Percentiles rank a stretch among this genome's conserved stretches.
Evolutionary conservation across 1,139 yeast species (phyloP).

Genomic region (Blastobotrys capitulatus): DNA sequence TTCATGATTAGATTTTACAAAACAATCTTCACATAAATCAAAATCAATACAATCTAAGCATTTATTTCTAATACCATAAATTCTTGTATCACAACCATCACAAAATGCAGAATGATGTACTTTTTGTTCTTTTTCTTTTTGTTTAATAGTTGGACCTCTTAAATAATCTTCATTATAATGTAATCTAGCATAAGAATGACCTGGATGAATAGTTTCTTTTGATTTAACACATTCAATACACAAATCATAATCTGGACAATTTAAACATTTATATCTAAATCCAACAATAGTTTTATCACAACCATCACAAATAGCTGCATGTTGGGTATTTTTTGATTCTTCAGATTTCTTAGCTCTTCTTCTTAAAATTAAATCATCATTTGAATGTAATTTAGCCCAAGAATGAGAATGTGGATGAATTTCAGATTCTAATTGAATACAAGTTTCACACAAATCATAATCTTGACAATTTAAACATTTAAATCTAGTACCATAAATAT

Average conservation of each 20-base stretch:
- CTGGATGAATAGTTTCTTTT: conserved; percentile 10
- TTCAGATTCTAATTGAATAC: conserved; percentile 24
- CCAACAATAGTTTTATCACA: conserved; percentile 19
- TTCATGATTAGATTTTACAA: conserved; percentile 13
- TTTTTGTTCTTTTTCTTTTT: too few species aligned
- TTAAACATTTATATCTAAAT: conserved; percentile 44
- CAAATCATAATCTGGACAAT: conserved; percentile 49
- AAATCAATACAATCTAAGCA: conserved; percentile 48
- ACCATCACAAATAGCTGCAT: conserved; percentile 18
- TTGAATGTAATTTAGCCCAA: conserved; percentile 19
- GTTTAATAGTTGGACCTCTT: not conserved
- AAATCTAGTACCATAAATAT: conserved; percentile 34
- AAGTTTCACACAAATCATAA: conserved; percentile 47
- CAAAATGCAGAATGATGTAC: conserved; percentile 18
- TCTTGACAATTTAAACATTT: conserved; percentile 47
- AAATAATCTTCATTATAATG: conserved; percentile 11
- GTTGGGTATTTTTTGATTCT: not conserved
- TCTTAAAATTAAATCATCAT: conserved; percentile 8
- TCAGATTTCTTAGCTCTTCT: not conserved
- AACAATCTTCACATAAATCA: conserved; percentile 47
- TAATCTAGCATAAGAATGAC: conserved; percentile 24
- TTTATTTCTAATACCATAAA: conserved; percentile 36
- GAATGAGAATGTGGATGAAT: conserved; percentile 15
- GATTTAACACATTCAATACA: conserved; percentile 39
- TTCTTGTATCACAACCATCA: conserved; percentile 19